Evolutionary conservation across 2,329 filamentous ascomycete species (phyloP), one percentile per base, ranked within the genome.

Genomic region (Biscogniauxia sp.): DNA sequence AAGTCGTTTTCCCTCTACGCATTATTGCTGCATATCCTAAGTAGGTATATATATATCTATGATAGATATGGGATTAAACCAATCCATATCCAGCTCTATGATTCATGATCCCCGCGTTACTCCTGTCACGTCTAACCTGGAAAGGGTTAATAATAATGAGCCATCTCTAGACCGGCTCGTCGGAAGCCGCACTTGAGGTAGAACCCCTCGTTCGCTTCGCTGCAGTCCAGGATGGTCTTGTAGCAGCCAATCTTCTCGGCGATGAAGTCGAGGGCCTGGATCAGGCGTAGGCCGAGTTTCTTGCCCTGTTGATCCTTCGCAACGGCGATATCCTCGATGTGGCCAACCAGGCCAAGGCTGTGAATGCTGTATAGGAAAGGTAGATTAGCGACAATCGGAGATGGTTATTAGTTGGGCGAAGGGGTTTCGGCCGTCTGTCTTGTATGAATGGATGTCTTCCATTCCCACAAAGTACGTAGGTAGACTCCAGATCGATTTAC

Each of bases 171-270:
- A 17, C 95, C 95, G 26, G 93, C 94, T 64, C 92, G 83, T 78
- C 92, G 90, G 78, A 96, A 98, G 61, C 94, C 94, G 78, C 95
- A 98, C 84, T 98, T 98, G 76, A 97, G 84, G 76, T 99, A 99
- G 81, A 99, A 98, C 20, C 93, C 94, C 77, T 97, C 93, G 75
- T 98, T 99, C 69, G 90, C 87, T 77, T 97, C 94, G 67, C 91
- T 96, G 81, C 95, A 99, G 77, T 98, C 94, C 66, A 98, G 85
- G 69, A 99, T 98, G 66, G 88, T 93, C 89, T 95, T 98, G 79
- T 98, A 98, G 79, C 94, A 98, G 58, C 94, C 95, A 60, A 95
- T 88, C 74, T 92, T 86, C 74, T 92, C 87, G 58, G 93, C 93
- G 62, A 98, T 88, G 74, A 84, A 90, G 77, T 98, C 93, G 73